phyloP scores from a whole-genome alignment of 345 rosid species.

The Salix udensis region DNA sequence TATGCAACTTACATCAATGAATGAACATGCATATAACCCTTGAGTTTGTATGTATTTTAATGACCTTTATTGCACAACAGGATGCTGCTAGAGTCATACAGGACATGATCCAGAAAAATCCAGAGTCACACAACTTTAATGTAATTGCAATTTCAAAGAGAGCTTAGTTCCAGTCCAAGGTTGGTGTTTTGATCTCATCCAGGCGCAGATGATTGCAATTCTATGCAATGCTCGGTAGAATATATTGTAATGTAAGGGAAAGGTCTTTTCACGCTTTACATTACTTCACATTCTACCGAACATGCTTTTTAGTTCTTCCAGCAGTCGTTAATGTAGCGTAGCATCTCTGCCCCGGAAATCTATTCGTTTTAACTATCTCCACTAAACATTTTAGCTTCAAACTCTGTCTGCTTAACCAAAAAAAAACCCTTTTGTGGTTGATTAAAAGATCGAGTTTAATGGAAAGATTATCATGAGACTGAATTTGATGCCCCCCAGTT shows the following conservation, averaged over 20 bases:
- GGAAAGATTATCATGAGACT: no score
- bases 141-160: conserved; percentile 58
- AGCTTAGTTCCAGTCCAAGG: conserved; percentile 11
- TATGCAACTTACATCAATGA: no score
- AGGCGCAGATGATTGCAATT: neutral
- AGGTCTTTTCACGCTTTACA: no score
- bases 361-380: no score
- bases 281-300: no score
- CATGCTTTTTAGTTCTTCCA: neutral
- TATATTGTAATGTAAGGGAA: no score
- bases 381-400: no score
- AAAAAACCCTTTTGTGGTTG: no score
- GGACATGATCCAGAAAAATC: conserved; percentile 76
- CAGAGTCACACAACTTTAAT: conserved; percentile 70
- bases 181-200: neutral
- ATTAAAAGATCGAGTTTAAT: no score
- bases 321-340: neutral
- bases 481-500: no score
- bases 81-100: conserved; percentile 70
- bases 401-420: no score
- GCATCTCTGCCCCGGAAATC: neutral
- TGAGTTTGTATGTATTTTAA: neutral
- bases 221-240: no score
- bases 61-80: conserved; percentile 34
- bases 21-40: neutral